phyloP scores from a whole-genome alignment of 2,329 filamentous ascomycete genomes.

The Aschersonia sp. region DNA sequence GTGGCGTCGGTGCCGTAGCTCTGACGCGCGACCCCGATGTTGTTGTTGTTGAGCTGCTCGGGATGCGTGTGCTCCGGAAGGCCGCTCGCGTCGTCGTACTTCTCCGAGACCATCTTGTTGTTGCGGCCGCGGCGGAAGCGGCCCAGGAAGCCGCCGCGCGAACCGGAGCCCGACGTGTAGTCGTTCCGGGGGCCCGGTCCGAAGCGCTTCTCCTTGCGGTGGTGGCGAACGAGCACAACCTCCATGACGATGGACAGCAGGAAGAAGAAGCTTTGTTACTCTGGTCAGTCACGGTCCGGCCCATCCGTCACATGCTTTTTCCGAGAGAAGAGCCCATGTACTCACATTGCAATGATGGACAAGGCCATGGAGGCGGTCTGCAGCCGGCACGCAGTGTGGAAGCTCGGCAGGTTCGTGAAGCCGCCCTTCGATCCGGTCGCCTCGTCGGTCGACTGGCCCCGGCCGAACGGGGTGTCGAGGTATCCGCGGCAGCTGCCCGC shows the following conservation, averaged over 20 bases:
- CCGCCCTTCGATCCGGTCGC: conserved; percentile 26
- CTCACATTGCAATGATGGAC: conserved; percentile 61
- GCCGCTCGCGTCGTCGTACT: conserved; percentile 12
- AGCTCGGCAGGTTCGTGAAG: conserved; percentile 32
- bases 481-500: conserved; percentile 44
- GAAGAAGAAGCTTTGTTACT: conserved; percentile 51
- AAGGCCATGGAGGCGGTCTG: conserved; percentile 67
- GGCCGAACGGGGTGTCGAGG: conserved; percentile 55
- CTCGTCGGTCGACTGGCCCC: conserved; percentile 37
- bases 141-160: conserved; percentile 17
- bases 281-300: neutral
- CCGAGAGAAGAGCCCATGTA: neutral
- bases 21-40: conserved; percentile 12
- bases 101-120: neutral
- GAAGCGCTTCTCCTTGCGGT: conserved; percentile 60
- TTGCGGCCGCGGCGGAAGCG: conserved; percentile 17
- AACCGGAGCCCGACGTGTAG: conserved; percentile 43
- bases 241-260: conserved; percentile 57
- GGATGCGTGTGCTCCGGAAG: conserved; percentile 26
- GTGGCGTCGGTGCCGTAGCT: conserved; percentile 26
- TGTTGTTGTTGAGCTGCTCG: conserved; percentile 19
- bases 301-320: neutral
- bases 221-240: conserved; percentile 51
- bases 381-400: conserved; percentile 49
- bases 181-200: conserved; percentile 33